Percentiles rank a stretch among this genome's conserved stretches.
Conservation (phyloP, 1,284 basidiomycete species). For the Ceratobasidium sp. region DNA sequence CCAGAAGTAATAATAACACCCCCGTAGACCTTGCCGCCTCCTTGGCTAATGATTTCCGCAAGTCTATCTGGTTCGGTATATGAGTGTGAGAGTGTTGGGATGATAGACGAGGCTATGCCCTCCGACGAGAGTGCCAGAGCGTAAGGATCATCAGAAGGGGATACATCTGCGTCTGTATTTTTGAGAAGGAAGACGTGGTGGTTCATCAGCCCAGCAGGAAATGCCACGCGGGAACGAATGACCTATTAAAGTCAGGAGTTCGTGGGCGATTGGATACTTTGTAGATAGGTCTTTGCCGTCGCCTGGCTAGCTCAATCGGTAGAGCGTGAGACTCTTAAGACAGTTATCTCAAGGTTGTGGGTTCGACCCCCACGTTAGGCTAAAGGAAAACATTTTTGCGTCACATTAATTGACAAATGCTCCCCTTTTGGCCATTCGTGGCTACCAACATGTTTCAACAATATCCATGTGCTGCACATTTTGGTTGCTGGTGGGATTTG, state of each 20-base stretch:
- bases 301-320: conserved; percentile 39
- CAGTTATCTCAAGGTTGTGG: conserved; percentile 37
- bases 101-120: conserved; percentile 61
- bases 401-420: too few relatives aligned
- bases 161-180: conserved; percentile 36
- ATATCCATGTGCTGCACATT: too few relatives aligned
- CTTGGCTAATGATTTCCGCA: conserved; percentile 52
- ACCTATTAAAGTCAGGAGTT: not conserved
- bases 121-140: conserved; percentile 54
- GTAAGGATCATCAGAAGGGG: conserved; percentile 57
- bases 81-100: conserved; percentile 71
- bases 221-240: not conserved
- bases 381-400: conserved; percentile 23
- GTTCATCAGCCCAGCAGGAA: not conserved
- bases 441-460: too few relatives aligned
- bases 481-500: too few relatives aligned
- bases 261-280: not conserved
- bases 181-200: conserved; percentile 44
- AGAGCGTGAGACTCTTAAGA: conserved; percentile 39
- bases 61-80: conserved; percentile 61
- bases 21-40: conserved; percentile 52
- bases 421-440: too few relatives aligned
- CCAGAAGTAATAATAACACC: conserved; percentile 78
- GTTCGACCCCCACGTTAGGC: conserved; percentile 37
- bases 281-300: not conserved